Conservation (phyloP, 1,284 basidiomycete genomes). For the Rhizopogon parksii region DNA sequence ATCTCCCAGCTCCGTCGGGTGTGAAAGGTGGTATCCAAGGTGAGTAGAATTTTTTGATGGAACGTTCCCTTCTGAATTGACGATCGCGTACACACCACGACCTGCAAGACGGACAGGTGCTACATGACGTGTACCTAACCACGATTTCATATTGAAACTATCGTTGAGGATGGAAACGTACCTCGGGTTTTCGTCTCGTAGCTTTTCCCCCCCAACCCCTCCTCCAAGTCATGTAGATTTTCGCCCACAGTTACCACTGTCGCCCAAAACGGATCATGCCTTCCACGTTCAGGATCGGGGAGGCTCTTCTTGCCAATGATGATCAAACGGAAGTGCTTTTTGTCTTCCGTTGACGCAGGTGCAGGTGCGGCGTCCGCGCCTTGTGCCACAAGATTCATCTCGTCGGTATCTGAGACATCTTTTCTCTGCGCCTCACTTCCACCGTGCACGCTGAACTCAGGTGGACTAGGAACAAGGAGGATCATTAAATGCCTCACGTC, state of each 20-base stretch:
- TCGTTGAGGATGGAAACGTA: conserved; percentile 13
- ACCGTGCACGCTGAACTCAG: conserved; percentile 31
- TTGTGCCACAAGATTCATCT: conserved; percentile 35
- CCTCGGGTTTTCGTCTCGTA: conserved; percentile 65
- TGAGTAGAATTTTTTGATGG: conserved; percentile 46
- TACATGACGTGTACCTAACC: conserved; percentile 46
- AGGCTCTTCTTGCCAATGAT: conserved; percentile 59
- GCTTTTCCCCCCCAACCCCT: conserved; percentile 43
- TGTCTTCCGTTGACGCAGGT: conserved; percentile 29
- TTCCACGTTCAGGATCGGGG: conserved; percentile 43
- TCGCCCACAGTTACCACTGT: conserved; percentile 46
- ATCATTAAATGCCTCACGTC: conserved; percentile 59
- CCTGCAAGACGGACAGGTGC: conserved; percentile 50
- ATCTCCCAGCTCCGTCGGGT: conserved; percentile 43
- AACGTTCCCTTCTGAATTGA: conserved; percentile 39
- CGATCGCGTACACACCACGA: conserved; percentile 58
- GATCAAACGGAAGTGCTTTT: conserved; percentile 48
- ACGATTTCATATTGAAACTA: not conserved
- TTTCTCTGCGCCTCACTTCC: conserved; percentile 13
- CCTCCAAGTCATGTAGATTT: conserved; percentile 43
- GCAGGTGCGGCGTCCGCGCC: conserved; percentile 47
- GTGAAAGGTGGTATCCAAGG: conserved; percentile 52
- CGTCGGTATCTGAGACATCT: conserved; percentile 20
- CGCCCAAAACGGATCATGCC: conserved; percentile 52
- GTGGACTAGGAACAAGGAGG: conserved; percentile 50